Conservation (phyloP, 257 asterid species). For the Plantago elongata region DNA sequence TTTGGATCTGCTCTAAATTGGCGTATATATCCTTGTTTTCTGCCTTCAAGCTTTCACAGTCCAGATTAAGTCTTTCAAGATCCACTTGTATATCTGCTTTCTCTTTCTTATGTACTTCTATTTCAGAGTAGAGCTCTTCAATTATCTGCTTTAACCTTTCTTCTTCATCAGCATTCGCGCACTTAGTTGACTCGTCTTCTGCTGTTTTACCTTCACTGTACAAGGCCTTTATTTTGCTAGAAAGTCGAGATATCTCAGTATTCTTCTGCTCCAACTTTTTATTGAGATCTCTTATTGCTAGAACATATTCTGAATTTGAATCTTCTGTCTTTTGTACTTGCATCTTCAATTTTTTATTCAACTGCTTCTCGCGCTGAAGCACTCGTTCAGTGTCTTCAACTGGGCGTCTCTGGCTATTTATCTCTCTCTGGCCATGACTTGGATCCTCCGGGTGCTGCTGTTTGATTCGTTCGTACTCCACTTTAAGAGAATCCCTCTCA, state of each 20-base stretch:
- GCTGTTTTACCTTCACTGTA: conserved; percentile 29
- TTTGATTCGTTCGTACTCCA: conserved; percentile 57
- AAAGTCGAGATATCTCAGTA: conserved; percentile 55
- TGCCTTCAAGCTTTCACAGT: conserved; percentile 41
- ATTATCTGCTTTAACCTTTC: conserved; percentile 49
- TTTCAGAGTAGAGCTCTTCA: conserved; percentile 45
- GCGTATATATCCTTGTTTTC: conserved; percentile 43
- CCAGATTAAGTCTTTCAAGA: conserved; percentile 44
- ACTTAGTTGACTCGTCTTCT: conserved; percentile 26
- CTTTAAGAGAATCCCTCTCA: conserved; percentile 56
- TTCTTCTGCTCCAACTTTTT: conserved; percentile 63
- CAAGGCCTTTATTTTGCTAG: conserved; percentile 43
- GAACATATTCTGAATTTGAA: conserved; percentile 80
- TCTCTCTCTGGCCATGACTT: conserved; percentile 25
- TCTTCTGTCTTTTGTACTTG: conserved; percentile 80
- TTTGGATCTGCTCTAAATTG: conserved; percentile 42
- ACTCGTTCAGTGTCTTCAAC: conserved; percentile 51
- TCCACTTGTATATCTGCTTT: conserved; percentile 44
- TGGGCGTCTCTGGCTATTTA: conserved; percentile 29
- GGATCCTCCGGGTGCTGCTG: conserved; percentile 31
- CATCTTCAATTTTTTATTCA: conserved; percentile 48
- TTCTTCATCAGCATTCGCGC: conserved; percentile 36
- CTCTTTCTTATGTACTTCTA: conserved; percentile 58
- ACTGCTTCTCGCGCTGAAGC: conserved; percentile 55
- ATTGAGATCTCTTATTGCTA: conserved; percentile 70